Evolutionary conservation across 106 monocot species (phyloP).

Genomic region (Dendrobium huoshanense): DNA sequence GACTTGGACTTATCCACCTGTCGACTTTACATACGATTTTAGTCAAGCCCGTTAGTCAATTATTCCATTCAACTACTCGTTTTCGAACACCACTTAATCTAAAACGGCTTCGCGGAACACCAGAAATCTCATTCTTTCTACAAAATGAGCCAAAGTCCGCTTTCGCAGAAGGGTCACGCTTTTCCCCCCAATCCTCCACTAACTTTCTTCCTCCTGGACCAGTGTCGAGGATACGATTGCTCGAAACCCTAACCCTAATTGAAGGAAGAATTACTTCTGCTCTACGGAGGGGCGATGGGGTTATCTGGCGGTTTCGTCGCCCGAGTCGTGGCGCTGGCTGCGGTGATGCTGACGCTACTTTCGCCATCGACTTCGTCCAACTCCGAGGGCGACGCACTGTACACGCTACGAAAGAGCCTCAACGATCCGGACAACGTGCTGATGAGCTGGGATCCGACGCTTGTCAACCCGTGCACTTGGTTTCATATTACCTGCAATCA

Average conservation of each 20-base stretch:
- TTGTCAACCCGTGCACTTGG: slow-evolving; percentile 91
- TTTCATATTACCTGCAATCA: slow-evolving; percentile 93
- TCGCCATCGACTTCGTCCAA: slow-evolving; percentile 30
- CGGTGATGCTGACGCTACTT: slow-evolving; percentile 2
- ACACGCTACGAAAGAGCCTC: slow-evolving; percentile 54
- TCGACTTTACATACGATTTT: not conserved
- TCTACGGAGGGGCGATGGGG: not conserved
- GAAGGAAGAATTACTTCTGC: not conserved
- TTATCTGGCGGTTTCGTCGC: not conserved
- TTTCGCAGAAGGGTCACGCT: not conserved
- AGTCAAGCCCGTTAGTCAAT: not conserved
- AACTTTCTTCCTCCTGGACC: too few species aligned
- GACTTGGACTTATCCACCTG: not conserved
- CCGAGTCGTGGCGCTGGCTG: not conserved
- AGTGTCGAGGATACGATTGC: too few species aligned
- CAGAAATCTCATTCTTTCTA: not conserved
- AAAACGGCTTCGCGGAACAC: not conserved
- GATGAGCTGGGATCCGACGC: slow-evolving; percentile 94
- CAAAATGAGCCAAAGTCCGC: not conserved
- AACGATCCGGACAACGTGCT: slow-evolving; percentile 70
- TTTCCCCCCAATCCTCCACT: too few species aligned
- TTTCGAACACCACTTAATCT: not conserved
- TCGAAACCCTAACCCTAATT: slow-evolving; percentile 9
- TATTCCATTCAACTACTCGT: not conserved
- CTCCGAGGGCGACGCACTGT: slow-evolving; percentile 83